phyloP scores from a whole-genome alignment of 2,329 filamentous ascomycete genomes.

The Alternaria novae-zelandiae region DNA sequence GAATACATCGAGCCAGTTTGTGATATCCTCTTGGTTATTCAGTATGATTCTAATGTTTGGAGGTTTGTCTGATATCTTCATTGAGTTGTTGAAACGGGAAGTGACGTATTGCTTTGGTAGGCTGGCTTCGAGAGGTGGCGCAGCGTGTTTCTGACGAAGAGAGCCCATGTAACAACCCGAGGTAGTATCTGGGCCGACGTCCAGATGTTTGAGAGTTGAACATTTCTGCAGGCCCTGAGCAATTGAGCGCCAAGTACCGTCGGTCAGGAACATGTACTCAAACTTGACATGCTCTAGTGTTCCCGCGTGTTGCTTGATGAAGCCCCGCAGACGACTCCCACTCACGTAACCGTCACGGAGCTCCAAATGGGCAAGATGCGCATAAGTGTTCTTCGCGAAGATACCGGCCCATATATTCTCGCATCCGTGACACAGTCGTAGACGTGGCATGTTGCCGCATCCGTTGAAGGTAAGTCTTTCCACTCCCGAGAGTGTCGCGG shows the following conservation, averaged over 20 bases:
- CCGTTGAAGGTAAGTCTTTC: not conserved
- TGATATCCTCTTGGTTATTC: not conserved
- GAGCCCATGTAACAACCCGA: accelerated
- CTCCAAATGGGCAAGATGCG: not conserved
- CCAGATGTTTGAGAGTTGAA: not conserved
- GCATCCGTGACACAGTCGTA: not conserved
- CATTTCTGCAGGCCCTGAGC: not conserved
- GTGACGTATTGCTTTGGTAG: not conserved
- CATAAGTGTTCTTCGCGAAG: not conserved
- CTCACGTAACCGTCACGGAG: not conserved
- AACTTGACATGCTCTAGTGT: not conserved
- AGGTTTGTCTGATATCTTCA: no score
- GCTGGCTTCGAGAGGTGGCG: not conserved
- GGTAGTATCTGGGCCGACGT: not conserved
- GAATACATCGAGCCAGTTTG: not conserved
- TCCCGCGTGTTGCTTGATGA: not conserved
- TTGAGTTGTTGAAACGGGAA: no score
- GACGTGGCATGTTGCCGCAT: accelerated
- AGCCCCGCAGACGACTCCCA: not conserved
- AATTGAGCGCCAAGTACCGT: not conserved
- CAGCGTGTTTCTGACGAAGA: not conserved
- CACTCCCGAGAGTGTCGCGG: not conserved
- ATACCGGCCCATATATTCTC: not conserved
- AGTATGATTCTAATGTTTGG: no score
- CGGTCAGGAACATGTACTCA: accelerated